phyloP scores from a whole-genome alignment of 208 protist species.

The Acanthamoeba pearcei region DNA sequence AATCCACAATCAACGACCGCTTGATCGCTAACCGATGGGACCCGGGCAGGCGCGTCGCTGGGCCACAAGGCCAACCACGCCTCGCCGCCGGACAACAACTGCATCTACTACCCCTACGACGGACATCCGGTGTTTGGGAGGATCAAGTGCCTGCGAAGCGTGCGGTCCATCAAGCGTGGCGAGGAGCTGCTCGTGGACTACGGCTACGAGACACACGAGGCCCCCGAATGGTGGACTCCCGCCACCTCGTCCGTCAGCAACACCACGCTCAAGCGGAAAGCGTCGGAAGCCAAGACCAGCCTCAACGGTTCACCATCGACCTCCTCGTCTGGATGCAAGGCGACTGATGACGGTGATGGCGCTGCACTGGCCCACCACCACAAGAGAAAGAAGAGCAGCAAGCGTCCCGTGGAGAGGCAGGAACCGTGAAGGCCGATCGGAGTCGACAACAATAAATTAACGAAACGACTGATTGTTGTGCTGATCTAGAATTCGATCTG shows the following conservation, averaged over 20 bases:
- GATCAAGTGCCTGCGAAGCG: constrained; percentile 26
- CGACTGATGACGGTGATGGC: no score
- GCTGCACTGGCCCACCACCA: no score
- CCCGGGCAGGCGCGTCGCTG: not conserved
- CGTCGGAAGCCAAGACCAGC: not conserved
- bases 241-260: not conserved
- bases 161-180: not conserved
- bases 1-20: no score
- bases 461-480: no score
- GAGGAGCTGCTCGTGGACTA: constrained; percentile 39
- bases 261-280: no score
- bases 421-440: no score
- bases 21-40: not conserved
- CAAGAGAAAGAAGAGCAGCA: no score
- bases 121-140: not conserved
- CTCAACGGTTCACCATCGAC: no score
- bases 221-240: not conserved
- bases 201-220: not conserved
- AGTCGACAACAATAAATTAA: no score
- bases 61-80: constrained; percentile 44
- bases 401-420: no score
- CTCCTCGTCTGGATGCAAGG: no score
- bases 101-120: constrained; percentile 9
- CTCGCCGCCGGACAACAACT: constrained; percentile 1
- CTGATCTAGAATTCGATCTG: no score